phyloP scores from a whole-genome alignment of 2,329 filamentous ascomycete species.

The Ophiostoma angusticollis region DNA sequence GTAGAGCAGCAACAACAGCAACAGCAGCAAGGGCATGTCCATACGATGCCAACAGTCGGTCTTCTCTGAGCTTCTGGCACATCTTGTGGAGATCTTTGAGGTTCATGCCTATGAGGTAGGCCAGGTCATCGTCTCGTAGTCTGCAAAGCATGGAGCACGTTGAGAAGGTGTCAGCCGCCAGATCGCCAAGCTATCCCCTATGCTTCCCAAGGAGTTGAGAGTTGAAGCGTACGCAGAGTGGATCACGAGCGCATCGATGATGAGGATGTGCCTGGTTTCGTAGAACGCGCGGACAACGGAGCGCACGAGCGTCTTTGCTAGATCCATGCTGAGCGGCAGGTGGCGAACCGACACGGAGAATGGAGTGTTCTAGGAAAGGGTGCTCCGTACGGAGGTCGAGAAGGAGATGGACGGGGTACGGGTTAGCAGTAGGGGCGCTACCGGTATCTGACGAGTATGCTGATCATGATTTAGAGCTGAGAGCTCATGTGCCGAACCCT shows the following conservation, averaged over 20 bases:
- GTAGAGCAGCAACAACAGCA: too few species aligned
- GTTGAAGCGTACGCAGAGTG: constrained; percentile 54
- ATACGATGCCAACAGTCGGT: constrained; percentile 72
- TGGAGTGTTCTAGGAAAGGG: neutral
- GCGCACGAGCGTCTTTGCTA: constrained; percentile 66
- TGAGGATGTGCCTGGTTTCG: constrained; percentile 68
- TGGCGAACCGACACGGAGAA: neutral
- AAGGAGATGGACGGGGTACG: neutral
- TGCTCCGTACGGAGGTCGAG: too few species aligned
- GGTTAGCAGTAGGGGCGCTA: constrained; percentile 12
- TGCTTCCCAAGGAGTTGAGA: neutral
- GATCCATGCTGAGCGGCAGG: constrained; percentile 28
- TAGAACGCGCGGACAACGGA: constrained; percentile 81
- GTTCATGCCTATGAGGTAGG: constrained; percentile 77
- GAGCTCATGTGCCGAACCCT: neutral
- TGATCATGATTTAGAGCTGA: constrained; percentile 11
- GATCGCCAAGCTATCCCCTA: constrained; percentile 22
- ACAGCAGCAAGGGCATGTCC: constrained; percentile 6
- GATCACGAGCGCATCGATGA: constrained; percentile 74
- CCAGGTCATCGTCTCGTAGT: constrained; percentile 75
- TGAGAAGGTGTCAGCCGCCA: constrained; percentile 32
- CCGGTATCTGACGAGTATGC: constrained; percentile 1
- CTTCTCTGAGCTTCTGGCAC: constrained; percentile 72
- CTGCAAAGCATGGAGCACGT: neutral
- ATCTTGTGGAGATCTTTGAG: constrained; percentile 85